Conservation (phyloP, 73 alveolate species). For the Effrenium voratum region DNA sequence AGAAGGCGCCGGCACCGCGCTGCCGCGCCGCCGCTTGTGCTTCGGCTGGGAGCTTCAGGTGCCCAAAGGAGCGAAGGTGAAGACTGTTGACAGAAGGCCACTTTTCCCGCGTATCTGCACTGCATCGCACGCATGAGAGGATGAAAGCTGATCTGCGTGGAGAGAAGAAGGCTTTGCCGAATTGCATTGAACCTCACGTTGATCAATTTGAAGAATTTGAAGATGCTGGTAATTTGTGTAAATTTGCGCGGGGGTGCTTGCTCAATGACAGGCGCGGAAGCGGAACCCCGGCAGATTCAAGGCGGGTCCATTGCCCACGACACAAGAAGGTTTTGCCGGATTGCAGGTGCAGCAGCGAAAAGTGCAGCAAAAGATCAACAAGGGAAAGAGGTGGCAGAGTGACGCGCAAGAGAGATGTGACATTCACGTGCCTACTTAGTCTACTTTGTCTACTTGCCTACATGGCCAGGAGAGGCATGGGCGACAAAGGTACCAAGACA, state of each 20-base stretch:
- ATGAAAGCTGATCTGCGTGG: slow-evolving; percentile 55
- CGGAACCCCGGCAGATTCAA: slow-evolving; percentile 66
- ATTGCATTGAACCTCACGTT: not conserved
- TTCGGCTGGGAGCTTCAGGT: slow-evolving; percentile 17
- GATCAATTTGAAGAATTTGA: too few relatives aligned
- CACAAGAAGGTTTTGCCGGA: not conserved
- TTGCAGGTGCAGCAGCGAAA: slow-evolving; percentile 40
- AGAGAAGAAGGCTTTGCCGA: slow-evolving; percentile 25
- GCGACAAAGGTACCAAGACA: slow-evolving; percentile 50
- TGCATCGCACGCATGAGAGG: not conserved
- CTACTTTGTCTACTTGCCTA: not conserved
- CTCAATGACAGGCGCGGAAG: slow-evolving; percentile 11
- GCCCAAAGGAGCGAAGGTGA: slow-evolving; percentile 93
- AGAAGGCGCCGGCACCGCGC: too few relatives aligned
- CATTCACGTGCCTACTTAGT: too few relatives aligned
- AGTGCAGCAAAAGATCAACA: slow-evolving; percentile 82
- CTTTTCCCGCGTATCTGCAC: not conserved
- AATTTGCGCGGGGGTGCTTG: too few relatives aligned
- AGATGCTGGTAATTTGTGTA: too few relatives aligned
- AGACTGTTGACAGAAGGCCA: slow-evolving; percentile 78
- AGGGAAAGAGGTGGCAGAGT: slow-evolving; percentile 37
- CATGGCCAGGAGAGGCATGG: slow-evolving; percentile 40
- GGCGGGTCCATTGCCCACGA: not conserved
- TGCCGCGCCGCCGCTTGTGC: too few relatives aligned
- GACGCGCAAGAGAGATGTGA: too few relatives aligned